These are phyloP conservation scores for Lunularia cruciata DNA, from an alignment of 225 moss, liverwort and hornwort species.

Conservation along the genomic window DNA sequence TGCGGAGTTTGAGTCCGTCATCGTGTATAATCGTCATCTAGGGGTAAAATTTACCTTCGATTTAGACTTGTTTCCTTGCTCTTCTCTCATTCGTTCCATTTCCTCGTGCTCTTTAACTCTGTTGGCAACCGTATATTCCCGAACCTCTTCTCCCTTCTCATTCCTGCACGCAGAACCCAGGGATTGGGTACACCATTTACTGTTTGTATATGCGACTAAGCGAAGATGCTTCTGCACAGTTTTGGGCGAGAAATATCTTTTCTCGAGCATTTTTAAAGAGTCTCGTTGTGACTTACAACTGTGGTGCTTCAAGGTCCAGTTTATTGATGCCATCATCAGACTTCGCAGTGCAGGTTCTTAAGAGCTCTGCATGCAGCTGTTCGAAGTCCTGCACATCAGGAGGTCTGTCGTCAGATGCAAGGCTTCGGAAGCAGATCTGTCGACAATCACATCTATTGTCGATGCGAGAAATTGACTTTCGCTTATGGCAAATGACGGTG, in stretches of 20 bases:
- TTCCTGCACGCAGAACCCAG: constrained; percentile 35
- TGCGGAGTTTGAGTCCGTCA: no score
- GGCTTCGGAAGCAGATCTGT: no score
- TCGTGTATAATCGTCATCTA: no score
- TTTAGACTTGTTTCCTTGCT: constrained; percentile 22
- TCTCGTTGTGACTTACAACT: constrained; percentile 1
- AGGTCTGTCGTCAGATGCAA: not conserved
- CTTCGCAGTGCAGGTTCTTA: constrained; percentile 22
- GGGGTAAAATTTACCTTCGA: constrained; percentile 21
- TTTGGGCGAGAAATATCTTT: no score
- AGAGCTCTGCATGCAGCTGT: constrained; percentile 48
- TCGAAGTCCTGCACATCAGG: constrained; percentile 44
- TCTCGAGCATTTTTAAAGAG: no score
- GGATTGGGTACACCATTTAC: no score
- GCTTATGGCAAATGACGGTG: no score
- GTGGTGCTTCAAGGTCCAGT: not conserved
- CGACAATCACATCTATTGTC: no score
- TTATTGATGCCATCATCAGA: not conserved
- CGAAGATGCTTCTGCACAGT: no score
- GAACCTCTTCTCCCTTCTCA: constrained; percentile 55
- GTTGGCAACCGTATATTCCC: constrained; percentile 64
- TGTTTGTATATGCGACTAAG: no score
- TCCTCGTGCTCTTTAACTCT: constrained; percentile 79
- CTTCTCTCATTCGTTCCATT: constrained; percentile 52
- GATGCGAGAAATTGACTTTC: no score